Evolutionary conservation across 2,329 filamentous ascomycete genomes (phyloP), one percentile per base, ranked within the genome.

Genomic region (Fusarium hainanense): DNA sequence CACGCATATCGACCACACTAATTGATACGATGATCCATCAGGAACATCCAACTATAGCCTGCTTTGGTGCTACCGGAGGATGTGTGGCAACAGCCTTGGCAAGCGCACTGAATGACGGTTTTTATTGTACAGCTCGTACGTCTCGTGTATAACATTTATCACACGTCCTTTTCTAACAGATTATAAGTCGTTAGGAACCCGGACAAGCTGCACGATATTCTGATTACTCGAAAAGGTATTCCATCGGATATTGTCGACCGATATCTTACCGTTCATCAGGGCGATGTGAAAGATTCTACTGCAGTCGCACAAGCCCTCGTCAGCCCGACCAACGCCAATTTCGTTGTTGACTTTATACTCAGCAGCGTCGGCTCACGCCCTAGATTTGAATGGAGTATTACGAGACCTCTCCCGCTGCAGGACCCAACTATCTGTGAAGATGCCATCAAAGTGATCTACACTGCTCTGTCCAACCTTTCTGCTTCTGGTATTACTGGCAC

Each of bases 381-480:
- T 4, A 52, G 3, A 7, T 52, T 52, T 7, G 34, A 52, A 28
- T 52, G 34, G 49, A 52, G 34, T 25, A 18, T 52, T 3, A 52
- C 18, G 23, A 52, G 49, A 14, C 49, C 49, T 7, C 27, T 52
- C 9, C 49, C 49, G 9, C 23, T 52, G 6, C 16, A 25, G 16
- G 49, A 52, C 25, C 6, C 23, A 6, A 52, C 49, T 9, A 52
- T 52, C 16, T 52, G 34, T 9, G 49, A 52, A 52, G 49, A 52
- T 18, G 12, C 49, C 6, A 52, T 41, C 13, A 34, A 13, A 18
- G 4, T 18, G 8, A 28, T 52, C 4, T 52, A 41, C 23, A 18
- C 13, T 21, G 23, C 49, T 28, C 49, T 52, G 6, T 52, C 18
- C 2, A 28, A 28, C 8, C 34, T 52, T 27, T 28, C 34, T 21